These are phyloP conservation scores for Ampelocalamus luodianensis DNA, from an alignment of 176 grass and related monocot species.

Conservation along the genomic window DNA sequence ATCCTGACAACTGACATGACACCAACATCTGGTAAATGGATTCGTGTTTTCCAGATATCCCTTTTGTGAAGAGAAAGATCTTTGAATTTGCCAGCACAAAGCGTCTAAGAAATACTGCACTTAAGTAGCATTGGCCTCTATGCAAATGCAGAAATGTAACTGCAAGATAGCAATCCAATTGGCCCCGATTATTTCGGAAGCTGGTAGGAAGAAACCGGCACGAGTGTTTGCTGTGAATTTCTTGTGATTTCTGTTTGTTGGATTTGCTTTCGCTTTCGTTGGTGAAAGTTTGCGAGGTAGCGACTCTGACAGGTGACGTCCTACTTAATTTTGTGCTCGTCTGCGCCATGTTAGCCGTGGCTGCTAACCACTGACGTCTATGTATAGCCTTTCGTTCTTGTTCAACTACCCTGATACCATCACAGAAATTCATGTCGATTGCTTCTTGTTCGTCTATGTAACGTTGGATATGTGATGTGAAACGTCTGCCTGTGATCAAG, in stretches of 20 bases:
- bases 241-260: background rate
- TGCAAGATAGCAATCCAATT: background rate
- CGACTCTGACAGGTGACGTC: background rate
- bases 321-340: constrained; percentile 2
- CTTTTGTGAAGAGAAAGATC: background rate
- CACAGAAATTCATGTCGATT: background rate
- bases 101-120: background rate
- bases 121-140: background rate
- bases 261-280: background rate
- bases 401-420: constrained; percentile 12
- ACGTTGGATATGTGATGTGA: background rate
- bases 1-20: background rate
- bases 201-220: background rate
- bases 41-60: background rate
- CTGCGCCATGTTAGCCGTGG: background rate
- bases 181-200: background rate
- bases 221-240: background rate
- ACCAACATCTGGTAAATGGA: background rate
- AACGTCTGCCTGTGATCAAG: background rate
- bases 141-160: background rate
- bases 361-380: constrained; percentile 18
- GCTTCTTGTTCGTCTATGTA: background rate
- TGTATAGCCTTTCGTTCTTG: constrained; percentile 16
- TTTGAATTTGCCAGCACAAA: background rate
- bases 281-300: background rate